Percentiles rank a stretch among this genome's conserved stretches.
These are phyloP conservation scores for Trametes villosa DNA, from an alignment of 768 basidiomycete species.

Conservation along the genomic window DNA sequence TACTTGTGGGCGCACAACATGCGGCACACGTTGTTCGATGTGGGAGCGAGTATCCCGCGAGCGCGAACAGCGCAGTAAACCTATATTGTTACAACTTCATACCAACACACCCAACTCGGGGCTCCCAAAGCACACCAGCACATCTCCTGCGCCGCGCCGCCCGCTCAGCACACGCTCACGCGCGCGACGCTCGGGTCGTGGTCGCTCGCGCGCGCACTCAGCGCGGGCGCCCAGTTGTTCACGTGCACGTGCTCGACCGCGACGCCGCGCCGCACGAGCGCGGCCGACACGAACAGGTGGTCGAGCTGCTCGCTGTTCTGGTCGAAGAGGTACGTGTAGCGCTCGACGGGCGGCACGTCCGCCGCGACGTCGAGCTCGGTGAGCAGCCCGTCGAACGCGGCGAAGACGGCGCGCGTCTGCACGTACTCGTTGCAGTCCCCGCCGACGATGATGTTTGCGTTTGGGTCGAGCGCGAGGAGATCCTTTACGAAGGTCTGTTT, in stretches of 20 bases:
- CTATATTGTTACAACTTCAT: too few species aligned
- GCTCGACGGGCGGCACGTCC: constrained; percentile 48
- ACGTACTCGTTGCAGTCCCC: constrained; percentile 67
- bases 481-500: constrained; percentile 51
- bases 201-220: constrained; percentile 51
- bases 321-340: constrained; percentile 65
- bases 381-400: constrained; percentile 46
- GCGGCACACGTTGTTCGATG: too few species aligned
- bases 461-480: constrained; percentile 46
- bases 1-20: too few species aligned
- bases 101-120: too few species aligned
- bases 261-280: constrained; percentile 43
- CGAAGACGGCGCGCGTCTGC: constrained; percentile 55
- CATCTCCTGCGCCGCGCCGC: too few species aligned
- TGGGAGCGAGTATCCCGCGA: too few species aligned
- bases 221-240: constrained; percentile 55
- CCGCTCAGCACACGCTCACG: constrained; percentile 47
- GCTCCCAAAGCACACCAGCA: too few species aligned
- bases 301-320: constrained; percentile 62
- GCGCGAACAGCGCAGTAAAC: too few species aligned
- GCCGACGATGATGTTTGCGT: constrained; percentile 54
- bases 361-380: constrained; percentile 56
- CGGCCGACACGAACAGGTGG: constrained; percentile 53
- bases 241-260: constrained; percentile 62
- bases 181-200: constrained; percentile 62